A percentile compares a stretch with the other conserved stretches of the same genome.
Evolutionary conservation across 192 early-diverging fungal genomes (phyloP).

Genomic region (Rhizophagus clarus): DNA sequence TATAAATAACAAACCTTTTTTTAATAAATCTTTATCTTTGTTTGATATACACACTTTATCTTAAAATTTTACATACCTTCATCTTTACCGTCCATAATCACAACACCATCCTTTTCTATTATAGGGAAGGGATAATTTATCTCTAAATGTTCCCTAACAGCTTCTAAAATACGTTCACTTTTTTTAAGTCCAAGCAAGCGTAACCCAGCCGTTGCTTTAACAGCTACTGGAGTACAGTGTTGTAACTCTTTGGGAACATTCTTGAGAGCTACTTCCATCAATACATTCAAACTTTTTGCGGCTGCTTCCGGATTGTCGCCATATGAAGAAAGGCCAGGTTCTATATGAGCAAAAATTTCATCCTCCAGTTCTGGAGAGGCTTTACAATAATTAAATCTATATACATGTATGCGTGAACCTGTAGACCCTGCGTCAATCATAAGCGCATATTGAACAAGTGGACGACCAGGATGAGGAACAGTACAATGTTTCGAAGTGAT

Average conservation of each 20-base stretch:
- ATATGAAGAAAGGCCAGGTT: conserved; percentile 84
- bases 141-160: conserved; percentile 67
- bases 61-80: conserved; percentile 66
- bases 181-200: conserved; percentile 73
- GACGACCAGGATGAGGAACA: conserved; percentile 64
- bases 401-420: conserved; percentile 96
- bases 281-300: conserved; percentile 75
- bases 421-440: conserved; percentile 98
- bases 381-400: conserved; percentile 95
- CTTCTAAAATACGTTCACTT: conserved; percentile 73
- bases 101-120: conserved; percentile 69
- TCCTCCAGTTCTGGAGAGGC: conserved; percentile 79
- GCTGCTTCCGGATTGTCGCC: conserved; percentile 71
- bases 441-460: conserved; percentile 85
- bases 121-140: conserved; percentile 83
- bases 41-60: not conserved
- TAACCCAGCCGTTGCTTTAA: conserved; percentile 96
- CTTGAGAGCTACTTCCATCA: conserved; percentile 76
- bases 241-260: conserved; percentile 70
- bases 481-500: conserved; percentile 58
- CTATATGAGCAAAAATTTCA: conserved; percentile 83
- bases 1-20: conserved; percentile 18
- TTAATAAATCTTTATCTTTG: not conserved
- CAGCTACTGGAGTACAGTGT: conserved; percentile 84
- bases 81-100: conserved; percentile 94